Base-by-base conservation (phyloP, 495 filamentous ascomycete genomes). In the Tuber melanosporum region DNA sequence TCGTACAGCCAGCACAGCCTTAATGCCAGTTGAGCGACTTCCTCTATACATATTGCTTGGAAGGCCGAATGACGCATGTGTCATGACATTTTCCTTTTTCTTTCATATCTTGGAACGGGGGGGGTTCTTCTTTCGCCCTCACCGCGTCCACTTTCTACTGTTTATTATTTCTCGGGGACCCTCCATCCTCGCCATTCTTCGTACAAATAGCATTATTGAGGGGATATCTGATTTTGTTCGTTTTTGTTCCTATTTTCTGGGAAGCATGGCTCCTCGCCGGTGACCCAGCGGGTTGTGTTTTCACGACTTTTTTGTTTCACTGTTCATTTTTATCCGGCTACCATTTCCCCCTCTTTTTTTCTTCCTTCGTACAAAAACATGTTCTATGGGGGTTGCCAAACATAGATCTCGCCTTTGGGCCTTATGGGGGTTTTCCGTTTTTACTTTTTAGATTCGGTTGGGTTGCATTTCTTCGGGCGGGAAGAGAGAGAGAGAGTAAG, bases 361-460 rank as follows among this genome's bases (percentile, higher is more conserved):
- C 77, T 71, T 76, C 71, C 71, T 78, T 76, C 71, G 77, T 76
- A 80, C 77, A 80, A 76, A 78, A 80, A 79, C 75, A 80, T 52
- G 76, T 75, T 80, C 78, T 71, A 79, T 70, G 73, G 77, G 78
- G 78, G 71, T 71, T 76, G 78, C 77, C 73, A 78, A 80, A 79
- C 76, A 80, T 80, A 80, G 78, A 80, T 80, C 78, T 80, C 78
- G 76, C 32, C 32, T 76, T 73, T 46, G 77, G 77, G 76, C 77
- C 71, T 66, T 73, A 77, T 77, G 77, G 73, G 73, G 57, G 72
- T 73, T n/a, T 78, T 72, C 72, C 77, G 71, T 75, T 78, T 39
- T 80, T 71, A 79, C 77, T 79, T 74, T 79, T 80, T 80, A 80
- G 78, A 80, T 80, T 79, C 77, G 78, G 78, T 80, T 74, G 49